Evolutionary conservation across 768 basidiomycete genomes (phyloP).

Genomic region (Dioszegia hungarica): DNA sequence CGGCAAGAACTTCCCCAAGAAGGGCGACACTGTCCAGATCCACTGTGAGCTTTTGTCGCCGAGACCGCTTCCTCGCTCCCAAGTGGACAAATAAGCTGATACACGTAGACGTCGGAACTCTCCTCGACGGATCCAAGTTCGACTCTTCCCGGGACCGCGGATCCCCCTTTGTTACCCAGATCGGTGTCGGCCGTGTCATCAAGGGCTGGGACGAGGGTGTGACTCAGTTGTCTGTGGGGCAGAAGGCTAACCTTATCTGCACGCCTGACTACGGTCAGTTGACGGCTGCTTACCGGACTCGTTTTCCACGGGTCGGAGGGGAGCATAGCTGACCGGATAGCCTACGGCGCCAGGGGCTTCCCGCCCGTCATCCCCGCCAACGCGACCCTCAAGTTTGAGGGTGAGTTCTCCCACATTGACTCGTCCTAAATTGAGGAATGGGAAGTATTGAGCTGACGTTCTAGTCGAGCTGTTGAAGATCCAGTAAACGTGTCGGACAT

Average conservation of each 20-base stretch:
- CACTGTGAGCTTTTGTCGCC: slow-evolving; percentile 43
- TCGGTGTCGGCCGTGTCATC: slow-evolving; percentile 46
- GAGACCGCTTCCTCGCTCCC: not conserved
- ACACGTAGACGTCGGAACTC: slow-evolving; percentile 46
- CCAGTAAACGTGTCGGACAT: slow-evolving; percentile 22
- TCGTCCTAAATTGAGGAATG: too few species aligned
- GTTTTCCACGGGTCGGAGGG: too few species aligned
- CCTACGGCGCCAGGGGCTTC: slow-evolving; percentile 43
- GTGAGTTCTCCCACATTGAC: slow-evolving; percentile 10
- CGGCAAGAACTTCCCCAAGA: slow-evolving; percentile 48
- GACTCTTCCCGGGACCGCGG: slow-evolving; percentile 46
- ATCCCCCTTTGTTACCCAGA: slow-evolving; percentile 44
- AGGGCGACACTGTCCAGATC: slow-evolving; percentile 44
- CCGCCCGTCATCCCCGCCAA: slow-evolving; percentile 49
- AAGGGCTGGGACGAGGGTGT: slow-evolving; percentile 50
- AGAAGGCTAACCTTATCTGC: slow-evolving; percentile 50
- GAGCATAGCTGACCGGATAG: slow-evolving; percentile 13
- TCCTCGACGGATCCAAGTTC: slow-evolving; percentile 48
- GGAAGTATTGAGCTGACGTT: not conserved
- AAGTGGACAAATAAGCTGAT: too few species aligned
- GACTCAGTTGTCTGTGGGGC: slow-evolving; percentile 46
- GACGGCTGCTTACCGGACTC: too few species aligned
- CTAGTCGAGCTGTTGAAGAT: slow-evolving; percentile 40
- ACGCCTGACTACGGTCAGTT: slow-evolving; percentile 48
- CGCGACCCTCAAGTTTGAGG: slow-evolving; percentile 48